Conservation (phyloP, 2,329 filamentous ascomycete species). For the Ophiostoma triangulosporum region DNA sequence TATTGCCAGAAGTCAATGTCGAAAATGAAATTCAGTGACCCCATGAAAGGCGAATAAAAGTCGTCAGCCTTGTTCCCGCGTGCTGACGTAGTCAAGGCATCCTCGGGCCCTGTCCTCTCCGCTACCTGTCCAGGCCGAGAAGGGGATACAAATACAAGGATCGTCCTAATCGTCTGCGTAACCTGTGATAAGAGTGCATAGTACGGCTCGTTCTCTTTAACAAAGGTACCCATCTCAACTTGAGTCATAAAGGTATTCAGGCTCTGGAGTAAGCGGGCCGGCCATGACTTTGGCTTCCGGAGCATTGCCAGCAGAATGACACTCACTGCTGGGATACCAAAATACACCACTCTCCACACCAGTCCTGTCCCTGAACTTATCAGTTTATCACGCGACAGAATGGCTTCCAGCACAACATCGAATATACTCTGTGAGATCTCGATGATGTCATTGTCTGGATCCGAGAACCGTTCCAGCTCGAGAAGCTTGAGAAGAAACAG, state of each 20-base stretch:
- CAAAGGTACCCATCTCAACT: neutral
- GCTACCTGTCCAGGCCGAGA: neutral
- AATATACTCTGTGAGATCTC: neutral
- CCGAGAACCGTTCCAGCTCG: neutral
- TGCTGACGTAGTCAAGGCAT: neutral
- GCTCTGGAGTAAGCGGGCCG: neutral
- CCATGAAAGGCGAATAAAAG: neutral
- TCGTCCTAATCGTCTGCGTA: neutral
- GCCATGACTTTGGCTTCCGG: neutral
- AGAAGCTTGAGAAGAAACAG: neutral
- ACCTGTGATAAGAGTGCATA: neutral
- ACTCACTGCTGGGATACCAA: neutral
- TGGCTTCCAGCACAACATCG: neutral
- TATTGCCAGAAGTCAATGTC: neutral
- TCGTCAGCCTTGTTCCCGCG: neutral
- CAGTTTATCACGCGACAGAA: neutral
- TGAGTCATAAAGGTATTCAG: neutral
- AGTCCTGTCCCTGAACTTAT: neutral
- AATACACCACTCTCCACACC: neutral
- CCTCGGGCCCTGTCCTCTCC: neutral
- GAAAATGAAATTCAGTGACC: neutral
- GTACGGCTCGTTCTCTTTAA: conserved; percentile 1
- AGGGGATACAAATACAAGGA: neutral
- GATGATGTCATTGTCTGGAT: neutral
- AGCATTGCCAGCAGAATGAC: neutral